A percentile compares a stretch with the other conserved stretches of the same genome.
phyloP scores from a whole-genome alignment of 805 yeast species.

The Vanderwaltozyma tropicalis region DNA sequence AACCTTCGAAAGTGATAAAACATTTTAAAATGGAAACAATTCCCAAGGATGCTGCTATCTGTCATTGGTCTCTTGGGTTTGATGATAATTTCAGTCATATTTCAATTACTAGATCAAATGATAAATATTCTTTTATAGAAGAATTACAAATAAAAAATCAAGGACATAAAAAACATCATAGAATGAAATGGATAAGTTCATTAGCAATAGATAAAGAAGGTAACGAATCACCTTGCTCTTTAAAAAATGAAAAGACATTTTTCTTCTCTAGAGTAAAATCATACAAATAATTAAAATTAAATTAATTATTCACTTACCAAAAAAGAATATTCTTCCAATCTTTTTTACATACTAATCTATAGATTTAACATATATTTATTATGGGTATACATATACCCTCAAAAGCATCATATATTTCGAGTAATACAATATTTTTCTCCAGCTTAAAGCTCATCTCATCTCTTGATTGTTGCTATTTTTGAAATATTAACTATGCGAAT shows the following conservation, averaged over 20 bases:
- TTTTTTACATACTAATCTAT: no score
- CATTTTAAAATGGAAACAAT: slow-evolving; percentile 31
- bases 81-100: slow-evolving; percentile 43
- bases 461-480: no score
- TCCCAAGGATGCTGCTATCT: slow-evolving; percentile 34
- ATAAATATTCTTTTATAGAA: slow-evolving; percentile 54
- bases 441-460: no score
- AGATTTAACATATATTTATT: no score
- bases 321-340: not conserved
- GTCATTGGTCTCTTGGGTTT: slow-evolving; percentile 48
- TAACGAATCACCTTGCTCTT: slow-evolving; percentile 43
- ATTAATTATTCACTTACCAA: not conserved
- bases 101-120: slow-evolving; percentile 46
- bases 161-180: slow-evolving; percentile 56
- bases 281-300: slow-evolving; percentile 7
- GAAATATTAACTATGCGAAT: no score
- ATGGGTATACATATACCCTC: no score
- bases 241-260: slow-evolving; percentile 70
- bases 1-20: slow-evolving; percentile 61
- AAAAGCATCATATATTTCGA: no score
- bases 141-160: slow-evolving; percentile 46
- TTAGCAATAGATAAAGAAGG: slow-evolving; percentile 49
- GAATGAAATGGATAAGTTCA: slow-evolving; percentile 61
- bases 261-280: slow-evolving; percentile 55
- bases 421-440: no score